Evolutionary conservation across 2,329 filamentous ascomycete species (phyloP).

Genomic region (Coniella lustricola): DNA sequence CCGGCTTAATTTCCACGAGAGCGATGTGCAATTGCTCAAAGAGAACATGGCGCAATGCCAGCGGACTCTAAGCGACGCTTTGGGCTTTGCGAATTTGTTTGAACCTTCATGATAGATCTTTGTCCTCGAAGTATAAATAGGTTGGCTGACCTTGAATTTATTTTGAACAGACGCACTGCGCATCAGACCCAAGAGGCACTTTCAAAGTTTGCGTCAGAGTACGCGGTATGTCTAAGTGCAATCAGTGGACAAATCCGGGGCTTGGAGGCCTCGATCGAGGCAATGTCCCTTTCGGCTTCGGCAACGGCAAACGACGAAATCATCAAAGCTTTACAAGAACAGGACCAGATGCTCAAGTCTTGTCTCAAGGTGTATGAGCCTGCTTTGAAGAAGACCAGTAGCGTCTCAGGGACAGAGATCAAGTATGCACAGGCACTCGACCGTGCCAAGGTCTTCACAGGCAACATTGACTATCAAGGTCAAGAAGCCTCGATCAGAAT

Average conservation of each 20-base stretch:
- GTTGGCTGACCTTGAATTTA: not conserved
- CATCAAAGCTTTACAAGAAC: not conserved
- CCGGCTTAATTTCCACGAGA: constrained; percentile 4
- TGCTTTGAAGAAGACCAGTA: not conserved
- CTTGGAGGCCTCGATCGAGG: not conserved
- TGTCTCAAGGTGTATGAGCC: not conserved
- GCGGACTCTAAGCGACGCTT: constrained; percentile 1
- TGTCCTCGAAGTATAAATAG: too few species aligned
- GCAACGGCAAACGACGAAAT: not conserved
- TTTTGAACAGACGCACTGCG: not conserved
- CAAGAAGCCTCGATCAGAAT: not conserved
- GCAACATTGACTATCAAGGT: not conserved
- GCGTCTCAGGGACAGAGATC: not conserved
- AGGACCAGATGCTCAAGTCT: not conserved
- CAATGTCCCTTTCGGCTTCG: not conserved
- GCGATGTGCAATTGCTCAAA: constrained; percentile 1
- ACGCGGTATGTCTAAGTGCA: not conserved
- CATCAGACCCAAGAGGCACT: not conserved
- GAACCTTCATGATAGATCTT: not conserved
- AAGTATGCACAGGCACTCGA: not conserved
- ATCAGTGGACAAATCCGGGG: not conserved
- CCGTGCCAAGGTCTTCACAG: not conserved
- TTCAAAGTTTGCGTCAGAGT: not conserved
- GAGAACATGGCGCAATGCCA: constrained; percentile 6
- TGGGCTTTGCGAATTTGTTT: constrained; percentile 1